Base-by-base conservation (phyloP, 805 yeast species). In the Diddensiella caesifluorescens region DNA sequence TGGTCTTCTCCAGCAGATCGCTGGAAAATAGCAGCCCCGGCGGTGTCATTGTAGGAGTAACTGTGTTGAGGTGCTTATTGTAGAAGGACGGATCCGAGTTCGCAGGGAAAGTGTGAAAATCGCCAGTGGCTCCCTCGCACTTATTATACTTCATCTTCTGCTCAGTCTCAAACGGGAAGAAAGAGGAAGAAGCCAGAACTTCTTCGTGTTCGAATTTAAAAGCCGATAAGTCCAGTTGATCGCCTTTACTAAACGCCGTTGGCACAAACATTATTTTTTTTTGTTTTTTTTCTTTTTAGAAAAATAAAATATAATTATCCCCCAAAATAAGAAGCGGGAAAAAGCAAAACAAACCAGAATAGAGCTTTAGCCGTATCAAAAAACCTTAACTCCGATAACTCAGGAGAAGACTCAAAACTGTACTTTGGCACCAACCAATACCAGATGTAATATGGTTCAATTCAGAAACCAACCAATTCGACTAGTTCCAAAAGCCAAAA, bases 31-130 rank as follows among this genome's bases (percentile, higher is more conserved):
- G 12, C 7, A 35, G 31, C 7, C 16, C 38, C 26, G 38, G 38
- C 7, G 38, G 38, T 9, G 38, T 35, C 38, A 35, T 35, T 9
- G 28, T 20, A 21, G 38, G 38, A n/a, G 38, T 35, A n/a, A 22
- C 29, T 22, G 7, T 23, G n/a, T n/a, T n/a, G n/a, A n/a, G 7
- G 15, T 19, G 7, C 15, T 29, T 9, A 29, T 13, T 29, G 19
- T 29, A n/a, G 32, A 29, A 13, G 32, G 19, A 7, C 16, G n/a
- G 6, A 29, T 29, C 12, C 7, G 15, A 29, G 15, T 13, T 13
- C 19, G 19, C 32, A 29, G 15, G 6, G 19, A 13, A 13, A 9
- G 27, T 9, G 9, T 9, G 27, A 9, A 9, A 9, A 25, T 25
- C 12, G 27, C 10, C 27, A 25, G 27, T 12, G 12, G 27, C 27